A percentile compares a stretch with the other conserved stretches of the same genome.
phyloP scores from a whole-genome alignment of 495 filamentous ascomycete genomes.

The Aspergillus homomorphus region DNA sequence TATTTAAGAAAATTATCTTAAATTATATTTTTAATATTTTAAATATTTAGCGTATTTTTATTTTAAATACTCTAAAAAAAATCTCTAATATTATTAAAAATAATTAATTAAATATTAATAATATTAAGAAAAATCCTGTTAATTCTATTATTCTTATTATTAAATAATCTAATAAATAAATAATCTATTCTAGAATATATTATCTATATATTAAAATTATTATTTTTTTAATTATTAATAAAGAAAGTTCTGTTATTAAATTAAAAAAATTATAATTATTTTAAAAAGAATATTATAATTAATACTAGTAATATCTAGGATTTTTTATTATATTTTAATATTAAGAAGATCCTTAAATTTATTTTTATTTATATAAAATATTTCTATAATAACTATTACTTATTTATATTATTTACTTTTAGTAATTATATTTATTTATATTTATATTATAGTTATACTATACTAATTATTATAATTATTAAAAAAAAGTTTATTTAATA shows the following conservation, averaged over 20 bases:
- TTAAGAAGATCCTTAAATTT: neutral
- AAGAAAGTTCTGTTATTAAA: neutral
- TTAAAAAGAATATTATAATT: neutral
- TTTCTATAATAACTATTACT: neutral
- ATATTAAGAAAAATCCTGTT: too few species aligned
- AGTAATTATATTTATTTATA: neutral
- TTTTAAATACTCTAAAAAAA: too few species aligned
- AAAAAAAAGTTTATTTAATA: neutral
- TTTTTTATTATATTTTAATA: neutral
- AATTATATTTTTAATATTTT: conserved; percentile 3
- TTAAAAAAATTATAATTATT: neutral
- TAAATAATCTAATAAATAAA: conserved; percentile 1
- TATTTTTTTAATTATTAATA: neutral
- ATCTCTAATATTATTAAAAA: too few species aligned
- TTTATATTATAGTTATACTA: neutral
- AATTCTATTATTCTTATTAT: neutral
- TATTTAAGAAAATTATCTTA: neutral
- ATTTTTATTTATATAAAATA: conserved; percentile 1
- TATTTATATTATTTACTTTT: neutral
- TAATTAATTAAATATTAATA: neutral
- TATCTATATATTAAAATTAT: neutral
- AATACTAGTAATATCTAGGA: neutral
- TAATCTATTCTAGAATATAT: neutral
- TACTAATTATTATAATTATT: neutral
- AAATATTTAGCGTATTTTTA: neutral